Base-by-base conservation (phyloP, 2,329 filamentous ascomycete genomes). In the Westerdykella aurantiaca region DNA sequence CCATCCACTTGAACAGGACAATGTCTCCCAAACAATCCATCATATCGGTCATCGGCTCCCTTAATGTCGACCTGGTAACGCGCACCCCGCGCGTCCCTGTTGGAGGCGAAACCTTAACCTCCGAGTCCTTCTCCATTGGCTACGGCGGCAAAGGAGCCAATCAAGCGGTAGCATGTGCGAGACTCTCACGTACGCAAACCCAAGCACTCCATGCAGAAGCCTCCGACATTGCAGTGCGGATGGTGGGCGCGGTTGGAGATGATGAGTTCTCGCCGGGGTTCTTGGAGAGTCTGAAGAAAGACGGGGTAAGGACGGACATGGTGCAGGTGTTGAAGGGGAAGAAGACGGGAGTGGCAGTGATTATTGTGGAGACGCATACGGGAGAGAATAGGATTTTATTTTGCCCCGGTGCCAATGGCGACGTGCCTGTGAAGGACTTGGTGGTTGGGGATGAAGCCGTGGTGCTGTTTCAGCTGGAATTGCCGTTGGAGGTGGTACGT, bases 111-210 rank as follows among this genome's bases (percentile, higher is more conserved):
- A 97, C 91, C 2, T 77, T 97, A 41, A 90, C 86, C 2, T 80
- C 88, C 38, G 82, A 74, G 52, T 82, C 81, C 16, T 95, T 95
- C 71, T 78, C 78, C 61, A 88, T 84, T 31, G 89, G 86, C 35
- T 83, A 86, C 23, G 93, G 91, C 57, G 91, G 93, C 45, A 98
- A 98, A 72, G 91, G 91, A 51, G 89, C 90, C 48, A 97, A 97
- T 73, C 91, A 97, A 72, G 90, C 89, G 47, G 86, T 95, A 44
- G 88, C 89, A 18, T 89, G 85, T 69, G 86, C 84, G 40, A 86
- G 91, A 50, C 79, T 94, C 40, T 93, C 87, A 1, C 79, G 85
- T 22, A 73, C 72, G 2, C 52, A 60, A 42, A 35, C 55, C 6
- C 60, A 65, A 44, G 59, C 61, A 13, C 41, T 46, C 6, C 43